phyloP scores from a whole-genome alignment of 768 basidiomycete species.

The Termitomyces sp. region DNA sequence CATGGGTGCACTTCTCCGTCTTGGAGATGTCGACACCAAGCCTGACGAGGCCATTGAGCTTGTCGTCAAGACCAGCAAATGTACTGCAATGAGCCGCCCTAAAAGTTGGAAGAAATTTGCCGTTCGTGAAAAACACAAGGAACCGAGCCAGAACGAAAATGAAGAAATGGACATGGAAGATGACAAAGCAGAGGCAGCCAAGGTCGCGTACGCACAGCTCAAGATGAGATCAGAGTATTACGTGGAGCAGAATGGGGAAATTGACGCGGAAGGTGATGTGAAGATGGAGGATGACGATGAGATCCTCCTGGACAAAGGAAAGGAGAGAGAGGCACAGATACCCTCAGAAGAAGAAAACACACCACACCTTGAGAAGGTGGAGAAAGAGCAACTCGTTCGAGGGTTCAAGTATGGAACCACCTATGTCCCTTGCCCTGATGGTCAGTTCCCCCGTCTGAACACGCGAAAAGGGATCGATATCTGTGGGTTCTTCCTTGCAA shows the following conservation, averaged over 20 bases:
- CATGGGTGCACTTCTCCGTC: slow-evolving; percentile 58
- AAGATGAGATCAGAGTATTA: slow-evolving; percentile 55
- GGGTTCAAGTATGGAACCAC: slow-evolving; percentile 91
- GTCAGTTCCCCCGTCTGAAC: slow-evolving; percentile 70
- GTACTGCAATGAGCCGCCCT: slow-evolving; percentile 65
- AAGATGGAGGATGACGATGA: slow-evolving; percentile 35
- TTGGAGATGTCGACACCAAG: slow-evolving; percentile 71
- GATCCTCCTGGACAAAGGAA: slow-evolving; percentile 19
- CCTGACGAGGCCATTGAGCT: slow-evolving; percentile 75
- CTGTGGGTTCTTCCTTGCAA: slow-evolving; percentile 71
- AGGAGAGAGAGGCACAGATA: slow-evolving; percentile 22
- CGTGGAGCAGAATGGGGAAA: slow-evolving; percentile 41
- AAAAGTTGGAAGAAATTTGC: slow-evolving; percentile 80
- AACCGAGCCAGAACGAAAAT: slow-evolving; percentile 25
- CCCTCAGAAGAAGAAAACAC: slow-evolving; percentile 28
- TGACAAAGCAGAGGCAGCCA: slow-evolving; percentile 27
- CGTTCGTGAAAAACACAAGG: slow-evolving; percentile 24
- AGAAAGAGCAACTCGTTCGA: slow-evolving; percentile 73
- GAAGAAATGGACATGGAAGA: slow-evolving; percentile 28
- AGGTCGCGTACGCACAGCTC: slow-evolving; percentile 35
- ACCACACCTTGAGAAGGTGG: slow-evolving; percentile 48
- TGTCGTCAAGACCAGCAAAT: slow-evolving; percentile 73
- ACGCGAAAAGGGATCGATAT: slow-evolving; percentile 87
- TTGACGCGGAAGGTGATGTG: slow-evolving; percentile 37
- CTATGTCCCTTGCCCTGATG: slow-evolving; percentile 83